Conservation (phyloP, 345 rosid genomes). For the Garcia nutans region DNA sequence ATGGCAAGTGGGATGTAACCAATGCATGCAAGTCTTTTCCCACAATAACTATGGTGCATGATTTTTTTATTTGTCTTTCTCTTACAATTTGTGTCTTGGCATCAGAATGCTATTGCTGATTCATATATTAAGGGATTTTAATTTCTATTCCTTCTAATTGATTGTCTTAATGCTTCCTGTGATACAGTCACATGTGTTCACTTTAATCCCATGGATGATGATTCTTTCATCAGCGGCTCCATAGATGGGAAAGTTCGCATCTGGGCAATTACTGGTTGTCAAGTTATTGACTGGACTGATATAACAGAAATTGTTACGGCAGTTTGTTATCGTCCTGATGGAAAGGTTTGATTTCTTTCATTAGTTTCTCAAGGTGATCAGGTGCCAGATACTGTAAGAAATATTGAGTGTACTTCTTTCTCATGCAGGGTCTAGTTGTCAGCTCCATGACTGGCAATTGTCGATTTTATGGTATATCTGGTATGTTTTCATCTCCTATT, state of each 20-base stretch:
- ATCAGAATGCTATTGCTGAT: neutral
- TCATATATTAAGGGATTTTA: neutral
- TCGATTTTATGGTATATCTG: constrained; percentile 40
- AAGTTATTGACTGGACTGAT: constrained; percentile 49
- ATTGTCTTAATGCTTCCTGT: neutral
- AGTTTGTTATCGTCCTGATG: constrained; percentile 43
- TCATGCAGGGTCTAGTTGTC: constrained; percentile 33
- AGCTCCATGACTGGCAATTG: constrained; percentile 43
- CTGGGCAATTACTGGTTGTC: constrained; percentile 28
- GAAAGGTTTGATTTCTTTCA: constrained; percentile 35
- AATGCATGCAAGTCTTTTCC: constrained; percentile 38
- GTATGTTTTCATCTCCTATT: constrained; percentile 17
- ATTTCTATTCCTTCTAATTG: neutral
- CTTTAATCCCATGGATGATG: constrained; percentile 23
- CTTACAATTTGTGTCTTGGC: neutral
- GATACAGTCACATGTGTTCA: constrained; percentile 21
- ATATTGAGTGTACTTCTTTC: neutral
- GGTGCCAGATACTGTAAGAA: neutral
- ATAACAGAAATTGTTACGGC: constrained; percentile 46
- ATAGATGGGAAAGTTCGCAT: constrained; percentile 31
- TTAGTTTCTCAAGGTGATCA: neutral
- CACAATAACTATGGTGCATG: constrained; percentile 45
- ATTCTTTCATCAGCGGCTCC: constrained; percentile 22
- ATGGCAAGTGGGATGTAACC: constrained; percentile 50
- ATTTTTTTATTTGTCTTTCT: neutral